These are phyloP conservation scores for Amanita muscaria DNA, from an alignment of 768 basidiomycete genomes.

Conservation along the genomic window DNA sequence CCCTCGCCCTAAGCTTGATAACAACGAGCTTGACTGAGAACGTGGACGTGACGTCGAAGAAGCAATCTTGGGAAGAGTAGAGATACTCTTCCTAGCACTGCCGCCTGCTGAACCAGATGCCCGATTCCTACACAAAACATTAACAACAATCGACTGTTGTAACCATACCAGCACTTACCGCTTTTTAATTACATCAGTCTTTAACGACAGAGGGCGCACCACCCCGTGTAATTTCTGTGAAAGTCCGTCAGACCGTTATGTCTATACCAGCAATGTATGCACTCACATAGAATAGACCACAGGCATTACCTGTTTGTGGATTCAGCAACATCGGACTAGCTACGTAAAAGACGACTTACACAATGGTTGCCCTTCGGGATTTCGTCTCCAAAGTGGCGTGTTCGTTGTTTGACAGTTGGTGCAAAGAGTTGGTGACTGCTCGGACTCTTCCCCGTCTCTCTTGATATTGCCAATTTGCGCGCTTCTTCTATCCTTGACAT, in stretches of 20 bases:
- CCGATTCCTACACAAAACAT: slow-evolving; percentile 48
- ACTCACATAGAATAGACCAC: slow-evolving; percentile 88
- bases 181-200: slow-evolving; percentile 98
- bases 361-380: slow-evolving; percentile 87
- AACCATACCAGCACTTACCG: slow-evolving; percentile 36
- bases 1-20: slow-evolving; percentile 36
- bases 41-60: slow-evolving; percentile 66
- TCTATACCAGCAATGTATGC: slow-evolving; percentile 1
- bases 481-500: not conserved
- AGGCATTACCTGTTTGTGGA: slow-evolving; percentile 61
- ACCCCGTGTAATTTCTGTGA: slow-evolving; percentile 90
- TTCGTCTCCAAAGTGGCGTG: slow-evolving; percentile 87
- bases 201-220: slow-evolving; percentile 86
- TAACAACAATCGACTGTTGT: slow-evolving; percentile 2
- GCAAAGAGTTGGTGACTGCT: slow-evolving; percentile 72
- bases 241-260: slow-evolving; percentile 9
- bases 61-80: slow-evolving; percentile 64
- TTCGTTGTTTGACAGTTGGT: slow-evolving; percentile 95
- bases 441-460: slow-evolving; percentile 46
- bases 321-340: slow-evolving; percentile 10
- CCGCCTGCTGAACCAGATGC: slow-evolving; percentile 68
- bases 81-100: slow-evolving; percentile 54
- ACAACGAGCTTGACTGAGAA: slow-evolving; percentile 55
- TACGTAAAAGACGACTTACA: slow-evolving; percentile 42
- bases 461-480: not conserved